Evolutionary conservation across 148 eudicot species (phyloP), one percentile per base, ranked within the genome.

Genomic region (Amaranthus hypochondriacus): DNA sequence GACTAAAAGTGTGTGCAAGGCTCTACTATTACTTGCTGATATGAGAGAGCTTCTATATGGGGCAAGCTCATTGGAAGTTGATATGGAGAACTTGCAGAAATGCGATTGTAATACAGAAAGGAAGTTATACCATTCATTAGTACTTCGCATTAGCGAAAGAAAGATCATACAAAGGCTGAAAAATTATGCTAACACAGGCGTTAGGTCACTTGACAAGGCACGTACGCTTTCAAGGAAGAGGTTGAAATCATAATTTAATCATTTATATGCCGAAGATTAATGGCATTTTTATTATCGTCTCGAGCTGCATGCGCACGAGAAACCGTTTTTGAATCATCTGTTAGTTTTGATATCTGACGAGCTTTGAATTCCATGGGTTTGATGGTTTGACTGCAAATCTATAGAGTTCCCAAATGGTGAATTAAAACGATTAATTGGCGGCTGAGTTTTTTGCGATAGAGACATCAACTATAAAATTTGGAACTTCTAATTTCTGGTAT

Each of bases 61-160:
- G 47, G 57, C 72, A 9, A 81, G 62, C 69, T 77, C 92, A 50
- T 28, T 89, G 61, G 89, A 90, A 63, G 86, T 83, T 69, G 96
- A 92, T 77, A 54, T 84, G 5, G 75, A 81, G 70, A 75, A 71
- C 47, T 63, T 90, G 72, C 79, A 73, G n/a, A 78, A 51, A 48
- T 85, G 81, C 49, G 86, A 86, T 81, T 71, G 71, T 66, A 44
- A 73, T 14, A 83, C 46, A 50, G 88, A 88, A 48, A 84, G 86
- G 71, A 92, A 87, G 76, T 51, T 85, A 79, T 88, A 88, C 79
- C 86, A 95, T 78, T 88, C 97, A 11, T 74, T 95, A 67, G 72
- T 81, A 64, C 83, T 95, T 72, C 93, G 96, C 42, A 44, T 90
- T 9, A 81, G 96, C 69, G 99, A 95, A 83, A 86, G 97, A 83